phyloP scores from a whole-genome alignment of 176 grass and related monocot species.

The Ampelocalamus luodianensis region DNA sequence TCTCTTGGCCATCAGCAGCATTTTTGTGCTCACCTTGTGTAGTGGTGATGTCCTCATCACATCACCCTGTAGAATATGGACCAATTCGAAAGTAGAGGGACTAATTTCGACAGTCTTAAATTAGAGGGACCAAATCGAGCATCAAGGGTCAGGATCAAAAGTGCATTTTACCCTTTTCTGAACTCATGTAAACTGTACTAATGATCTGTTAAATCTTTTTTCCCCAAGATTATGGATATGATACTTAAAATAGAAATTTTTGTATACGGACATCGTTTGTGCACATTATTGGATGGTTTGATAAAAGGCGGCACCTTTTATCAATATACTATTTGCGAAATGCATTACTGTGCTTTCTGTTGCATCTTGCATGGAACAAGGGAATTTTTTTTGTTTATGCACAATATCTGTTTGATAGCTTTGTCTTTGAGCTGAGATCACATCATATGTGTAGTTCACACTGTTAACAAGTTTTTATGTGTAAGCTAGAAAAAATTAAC shows the following conservation, averaged over 20 bases:
- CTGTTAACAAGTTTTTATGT: not conserved
- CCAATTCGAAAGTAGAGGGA: not conserved
- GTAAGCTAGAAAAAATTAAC: not conserved
- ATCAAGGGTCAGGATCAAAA: not conserved
- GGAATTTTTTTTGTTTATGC: conserved; percentile 6
- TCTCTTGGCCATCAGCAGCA: too few species aligned
- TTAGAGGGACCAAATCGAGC: not conserved
- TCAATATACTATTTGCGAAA: conserved; percentile 1
- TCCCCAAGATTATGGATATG: not conserved
- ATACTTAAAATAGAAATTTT: not conserved
- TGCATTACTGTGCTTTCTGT: not conserved
- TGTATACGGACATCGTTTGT: not conserved
- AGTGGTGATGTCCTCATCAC: not conserved
- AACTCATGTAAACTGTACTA: not conserved
- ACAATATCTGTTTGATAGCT: not conserved
- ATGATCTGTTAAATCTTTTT: not conserved
- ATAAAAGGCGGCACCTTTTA: not conserved
- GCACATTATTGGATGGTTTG: conserved; percentile 2
- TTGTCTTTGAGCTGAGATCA: not conserved
- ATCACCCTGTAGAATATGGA: not conserved
- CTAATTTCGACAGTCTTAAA: not conserved
- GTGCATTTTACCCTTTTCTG: conserved; percentile 21
- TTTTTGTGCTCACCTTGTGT: not conserved
- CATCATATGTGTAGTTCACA: not conserved
- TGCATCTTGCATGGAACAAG: conserved; percentile 17